A percentile compares a stretch with the other conserved stretches of the same genome.
Evolutionary conservation across 176 grass and related monocot species (phyloP).

Genomic region (Ampelocalamus luodianensis): DNA sequence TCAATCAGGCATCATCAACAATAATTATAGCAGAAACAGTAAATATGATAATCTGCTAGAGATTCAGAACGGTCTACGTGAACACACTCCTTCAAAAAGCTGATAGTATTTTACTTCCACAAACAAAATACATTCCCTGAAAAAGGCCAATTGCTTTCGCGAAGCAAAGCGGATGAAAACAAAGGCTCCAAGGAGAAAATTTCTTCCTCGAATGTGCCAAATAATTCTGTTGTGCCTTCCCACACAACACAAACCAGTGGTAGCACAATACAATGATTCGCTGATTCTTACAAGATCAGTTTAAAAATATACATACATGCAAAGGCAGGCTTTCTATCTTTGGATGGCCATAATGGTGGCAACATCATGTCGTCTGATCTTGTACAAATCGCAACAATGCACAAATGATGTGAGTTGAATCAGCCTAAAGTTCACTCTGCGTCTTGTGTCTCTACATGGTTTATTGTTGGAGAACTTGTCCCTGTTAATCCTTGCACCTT

Average conservation of each 20-base stretch:
- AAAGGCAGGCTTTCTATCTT: conserved; percentile 33
- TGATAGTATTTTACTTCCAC: conserved; percentile 10
- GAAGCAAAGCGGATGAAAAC: conserved; percentile 1
- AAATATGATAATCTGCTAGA: not conserved
- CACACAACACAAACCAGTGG: conserved; percentile 11
- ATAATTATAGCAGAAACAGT: not conserved
- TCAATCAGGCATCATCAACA: not conserved
- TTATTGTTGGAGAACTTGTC: conserved; percentile 32
- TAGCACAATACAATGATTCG: conserved; percentile 28
- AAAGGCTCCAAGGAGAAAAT: conserved; percentile 3
- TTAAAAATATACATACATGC: conserved; percentile 32
- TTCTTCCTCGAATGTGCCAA: conserved; percentile 33
- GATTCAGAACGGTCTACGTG: not conserved
- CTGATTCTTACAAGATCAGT: conserved; percentile 43
- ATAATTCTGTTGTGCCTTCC: not conserved
- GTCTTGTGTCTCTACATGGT: conserved; percentile 37
- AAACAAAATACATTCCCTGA: not conserved
- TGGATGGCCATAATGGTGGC: conserved; percentile 61
- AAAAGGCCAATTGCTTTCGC: not conserved
- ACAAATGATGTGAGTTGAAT: conserved; percentile 39
- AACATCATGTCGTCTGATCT: conserved; percentile 38
- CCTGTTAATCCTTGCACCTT: conserved; percentile 55
- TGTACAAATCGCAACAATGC: conserved; percentile 41
- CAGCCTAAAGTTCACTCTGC: conserved; percentile 38
- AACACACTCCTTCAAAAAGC: not conserved